Evolutionary conservation across 176 grass and related monocot genomes (phyloP).

Genomic region (Carex pumila): DNA sequence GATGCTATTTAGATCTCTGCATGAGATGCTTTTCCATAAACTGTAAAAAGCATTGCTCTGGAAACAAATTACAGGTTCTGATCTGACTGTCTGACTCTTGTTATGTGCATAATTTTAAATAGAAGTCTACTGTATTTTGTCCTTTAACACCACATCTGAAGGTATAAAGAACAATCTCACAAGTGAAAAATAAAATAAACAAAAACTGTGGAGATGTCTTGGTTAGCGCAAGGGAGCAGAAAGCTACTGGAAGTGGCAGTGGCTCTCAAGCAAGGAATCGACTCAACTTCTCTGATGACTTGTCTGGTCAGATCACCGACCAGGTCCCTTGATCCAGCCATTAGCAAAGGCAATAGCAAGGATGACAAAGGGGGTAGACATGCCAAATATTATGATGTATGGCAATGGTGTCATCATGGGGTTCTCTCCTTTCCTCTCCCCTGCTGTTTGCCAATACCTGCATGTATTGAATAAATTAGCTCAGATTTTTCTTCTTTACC

Average conservation of each 20-base stretch:
- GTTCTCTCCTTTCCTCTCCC: constrained; percentile 91
- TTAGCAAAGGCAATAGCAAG: constrained; percentile 92
- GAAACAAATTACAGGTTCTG: background rate
- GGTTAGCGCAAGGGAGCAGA: background rate
- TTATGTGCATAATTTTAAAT: background rate
- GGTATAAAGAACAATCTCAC: background rate
- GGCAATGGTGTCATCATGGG: constrained; percentile 86
- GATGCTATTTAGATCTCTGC: background rate
- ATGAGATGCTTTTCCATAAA: background rate
- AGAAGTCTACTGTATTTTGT: background rate
- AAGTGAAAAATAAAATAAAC: constrained; percentile 7
- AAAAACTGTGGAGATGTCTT: constrained; percentile 15
- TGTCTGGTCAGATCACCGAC: constrained; percentile 28
- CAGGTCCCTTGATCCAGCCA: constrained; percentile 71
- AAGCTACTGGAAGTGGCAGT: background rate
- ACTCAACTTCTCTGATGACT: background rate
- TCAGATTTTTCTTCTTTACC: background rate
- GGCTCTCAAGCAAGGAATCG: background rate
- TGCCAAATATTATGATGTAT: constrained; percentile 93
- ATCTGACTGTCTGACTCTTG: background rate
- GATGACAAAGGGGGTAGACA: constrained; percentile 89
- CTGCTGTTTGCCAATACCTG: constrained; percentile 87
- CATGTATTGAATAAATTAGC: constrained; percentile 8
- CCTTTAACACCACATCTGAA: background rate
- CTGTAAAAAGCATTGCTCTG: background rate